phyloP scores from a whole-genome alignment of 805 yeast genomes.

The Pichia kluyveri region DNA sequence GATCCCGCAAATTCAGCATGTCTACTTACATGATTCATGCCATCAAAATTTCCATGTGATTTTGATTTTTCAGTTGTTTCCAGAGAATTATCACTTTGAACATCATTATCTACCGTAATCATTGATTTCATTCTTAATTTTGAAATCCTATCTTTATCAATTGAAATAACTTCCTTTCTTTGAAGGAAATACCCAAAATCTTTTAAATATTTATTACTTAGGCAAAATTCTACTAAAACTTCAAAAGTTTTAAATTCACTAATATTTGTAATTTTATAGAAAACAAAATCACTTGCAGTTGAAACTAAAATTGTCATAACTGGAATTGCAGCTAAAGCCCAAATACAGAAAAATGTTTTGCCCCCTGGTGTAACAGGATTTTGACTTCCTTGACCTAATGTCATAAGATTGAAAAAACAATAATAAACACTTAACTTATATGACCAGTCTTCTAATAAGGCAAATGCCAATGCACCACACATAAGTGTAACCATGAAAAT shows the following conservation, averaged over 20 bases:
- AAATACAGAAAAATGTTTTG: constrained; percentile 59
- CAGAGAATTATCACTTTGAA: neutral
- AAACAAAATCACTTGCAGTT: constrained; percentile 55
- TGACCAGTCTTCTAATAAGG: constrained; percentile 56
- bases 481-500: constrained; percentile 56
- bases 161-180: neutral
- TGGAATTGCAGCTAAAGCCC: constrained; percentile 83
- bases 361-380: constrained; percentile 59
- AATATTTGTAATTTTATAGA: constrained; percentile 21
- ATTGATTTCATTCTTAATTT: neutral
- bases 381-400: constrained; percentile 81
- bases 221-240: constrained; percentile 7
- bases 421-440: constrained; percentile 70
- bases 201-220: constrained; percentile 1
- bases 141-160: neutral
- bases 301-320: constrained; percentile 77
- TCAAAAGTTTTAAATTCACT: constrained; percentile 11
- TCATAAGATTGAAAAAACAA: constrained; percentile 62
- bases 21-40: neutral
- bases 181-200: constrained; percentile 6
- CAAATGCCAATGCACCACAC: constrained; percentile 61
- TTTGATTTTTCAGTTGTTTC: too few species aligned
- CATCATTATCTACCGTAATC: neutral
- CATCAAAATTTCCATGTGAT: neutral
- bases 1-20: neutral